Base-by-base conservation (phyloP, 1,139 yeast species). In the Torulaspora pretoriensis region DNA sequence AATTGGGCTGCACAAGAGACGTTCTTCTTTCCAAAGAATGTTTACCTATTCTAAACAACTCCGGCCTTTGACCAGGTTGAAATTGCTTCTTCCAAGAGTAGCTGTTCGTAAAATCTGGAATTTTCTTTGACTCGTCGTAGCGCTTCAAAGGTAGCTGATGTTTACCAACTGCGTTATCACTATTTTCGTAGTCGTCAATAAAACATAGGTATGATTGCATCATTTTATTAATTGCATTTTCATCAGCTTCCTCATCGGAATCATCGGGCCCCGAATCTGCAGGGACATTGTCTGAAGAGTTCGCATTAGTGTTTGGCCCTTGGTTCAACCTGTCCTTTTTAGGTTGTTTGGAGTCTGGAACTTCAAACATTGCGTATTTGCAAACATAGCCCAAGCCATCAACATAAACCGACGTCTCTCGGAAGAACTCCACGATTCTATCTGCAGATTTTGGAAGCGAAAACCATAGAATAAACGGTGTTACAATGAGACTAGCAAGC, bases 301-400 rank as follows among this genome's bases (percentile, higher is more conserved):
- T 23, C 30, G 7, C 31, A 33, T 28, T 39, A 32, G 6, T 37
- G 34, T 26, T 26, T 14, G 12, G 40, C 6, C 25, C 31, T 27
- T 41, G 38, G 23, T 39, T 24, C 12, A 35, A 42, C 61, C 67
- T 47, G 72, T 75, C 54, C 76, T 73, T 53, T 27, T 30, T 38
- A 7, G 33, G 28, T n/a, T 30, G 38, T 8, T 29, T 22, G 7
- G 40, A 19, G 4, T 38, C 42, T 14, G 38, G 31, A 28, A 83
- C 78, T 56, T 86, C 85, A 66, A 92, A 94, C 80, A 87, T 85
- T 2, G 98, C 97, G 72, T 82, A 88, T 35, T 87, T 83, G 61
- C 98, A 92, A 29, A 92, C 95, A 59, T 90, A 85, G 0, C 98
- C 99, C 36, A 92, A 70, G 0, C 97, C 97, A 67, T 90, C 97